phyloP scores from a whole-genome alignment of 208 protist species.

The Acanthamoeba lenticulata region DNA sequence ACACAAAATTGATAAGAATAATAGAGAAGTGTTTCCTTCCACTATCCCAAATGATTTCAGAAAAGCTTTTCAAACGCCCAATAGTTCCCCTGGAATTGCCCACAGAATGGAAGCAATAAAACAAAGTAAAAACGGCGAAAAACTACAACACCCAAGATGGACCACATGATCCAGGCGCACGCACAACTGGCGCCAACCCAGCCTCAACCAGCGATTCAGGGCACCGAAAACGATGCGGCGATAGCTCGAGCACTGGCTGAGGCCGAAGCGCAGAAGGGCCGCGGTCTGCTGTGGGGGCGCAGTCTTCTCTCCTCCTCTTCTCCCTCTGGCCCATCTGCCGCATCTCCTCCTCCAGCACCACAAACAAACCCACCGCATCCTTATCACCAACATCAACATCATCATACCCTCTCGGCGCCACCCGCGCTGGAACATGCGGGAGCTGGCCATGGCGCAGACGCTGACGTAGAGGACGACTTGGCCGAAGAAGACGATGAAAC shows the following conservation, averaged over 20 bases:
- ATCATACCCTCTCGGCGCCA: background rate
- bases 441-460: background rate
- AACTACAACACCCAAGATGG: background rate
- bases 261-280: background rate
- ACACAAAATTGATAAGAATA: background rate
- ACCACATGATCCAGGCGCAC: background rate
- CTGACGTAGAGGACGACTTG: background rate
- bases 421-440: background rate
- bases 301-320: background rate
- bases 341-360: no score
- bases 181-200: no score
- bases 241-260: background rate
- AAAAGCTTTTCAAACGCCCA: no score
- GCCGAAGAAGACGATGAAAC: background rate
- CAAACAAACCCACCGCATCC: no score
- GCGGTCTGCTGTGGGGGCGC: background rate
- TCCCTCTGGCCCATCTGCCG: background rate
- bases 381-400: background rate
- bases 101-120: no score
- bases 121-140: no score
- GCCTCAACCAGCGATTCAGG: no score
- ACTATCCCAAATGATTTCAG: background rate
- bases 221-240: conserved; percentile 1
- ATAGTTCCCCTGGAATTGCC: no score
- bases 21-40: no score